phyloP scores from a whole-genome alignment of 1,284 basidiomycete species.

The Wolfiporia cocos region DNA sequence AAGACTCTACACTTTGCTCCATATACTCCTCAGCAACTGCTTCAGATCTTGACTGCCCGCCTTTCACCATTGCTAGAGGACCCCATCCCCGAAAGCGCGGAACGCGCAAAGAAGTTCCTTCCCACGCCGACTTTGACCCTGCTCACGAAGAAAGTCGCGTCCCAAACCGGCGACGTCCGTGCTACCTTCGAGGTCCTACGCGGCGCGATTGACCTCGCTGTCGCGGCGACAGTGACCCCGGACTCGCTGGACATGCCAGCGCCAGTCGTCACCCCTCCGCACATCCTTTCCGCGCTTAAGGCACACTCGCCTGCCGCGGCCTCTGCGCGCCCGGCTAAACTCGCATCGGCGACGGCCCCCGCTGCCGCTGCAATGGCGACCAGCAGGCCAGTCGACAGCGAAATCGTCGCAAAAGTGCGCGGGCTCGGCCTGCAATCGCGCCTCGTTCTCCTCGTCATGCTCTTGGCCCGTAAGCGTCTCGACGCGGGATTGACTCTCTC shows the following conservation, averaged over 20 bases:
- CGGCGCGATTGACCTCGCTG: conserved; percentile 66
- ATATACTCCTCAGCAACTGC: conserved; percentile 63
- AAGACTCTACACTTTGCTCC: conserved; percentile 71
- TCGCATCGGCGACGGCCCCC: conserved; percentile 9
- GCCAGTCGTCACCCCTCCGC: conserved; percentile 49
- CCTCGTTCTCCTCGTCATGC: conserved; percentile 54
- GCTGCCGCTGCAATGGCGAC: conserved; percentile 10
- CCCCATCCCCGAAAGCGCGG: conserved; percentile 16
- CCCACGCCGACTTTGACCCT: conserved; percentile 57
- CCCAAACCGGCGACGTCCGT: conserved; percentile 73
- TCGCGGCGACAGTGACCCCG: conserved; percentile 15
- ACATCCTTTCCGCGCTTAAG: conserved; percentile 65
- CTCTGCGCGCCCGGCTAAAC: conserved; percentile 22
- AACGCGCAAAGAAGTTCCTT: conserved; percentile 46
- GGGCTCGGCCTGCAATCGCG: conserved; percentile 68
- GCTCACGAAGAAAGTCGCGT: conserved; percentile 70
- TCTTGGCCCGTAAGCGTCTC: conserved; percentile 58
- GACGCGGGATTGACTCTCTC: conserved; percentile 50
- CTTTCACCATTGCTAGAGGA: conserved; percentile 39
- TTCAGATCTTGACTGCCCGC: conserved; percentile 57
- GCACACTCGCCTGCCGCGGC: conserved; percentile 51
- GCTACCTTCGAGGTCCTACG: conserved; percentile 72
- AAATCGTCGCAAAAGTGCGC: conserved; percentile 57
- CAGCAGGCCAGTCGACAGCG: conserved; percentile 42
- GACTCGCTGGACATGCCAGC: conserved; percentile 37